phyloP scores from a whole-genome alignment of 306 rosid species.

The Fagus crenata region DNA sequence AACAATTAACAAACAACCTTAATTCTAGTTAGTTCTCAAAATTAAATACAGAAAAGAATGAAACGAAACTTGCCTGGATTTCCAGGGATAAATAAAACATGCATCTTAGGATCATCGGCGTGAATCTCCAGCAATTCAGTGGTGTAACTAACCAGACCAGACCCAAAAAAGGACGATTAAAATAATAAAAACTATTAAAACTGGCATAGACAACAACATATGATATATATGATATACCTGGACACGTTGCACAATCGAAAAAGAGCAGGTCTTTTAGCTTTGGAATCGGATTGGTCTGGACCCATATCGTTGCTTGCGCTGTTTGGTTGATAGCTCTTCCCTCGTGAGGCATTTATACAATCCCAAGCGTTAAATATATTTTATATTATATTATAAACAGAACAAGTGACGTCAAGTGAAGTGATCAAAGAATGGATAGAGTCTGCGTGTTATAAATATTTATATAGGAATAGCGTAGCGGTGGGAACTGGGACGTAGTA shows the following conservation, averaged over 20 bases:
- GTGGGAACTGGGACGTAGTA: too few species aligned
- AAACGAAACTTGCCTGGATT: conserved; percentile 67
- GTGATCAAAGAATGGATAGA: not conserved
- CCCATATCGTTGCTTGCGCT: conserved; percentile 45
- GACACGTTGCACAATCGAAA: not conserved
- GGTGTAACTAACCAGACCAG: conserved; percentile 42
- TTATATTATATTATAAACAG: not conserved
- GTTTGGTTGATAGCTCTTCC: conserved; percentile 34
- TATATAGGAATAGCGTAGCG: too few species aligned
- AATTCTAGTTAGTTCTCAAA: not conserved
- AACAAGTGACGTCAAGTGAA: too few species aligned
- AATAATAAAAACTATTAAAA: not conserved
- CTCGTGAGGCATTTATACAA: not conserved
- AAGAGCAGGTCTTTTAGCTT: conserved; percentile 45
- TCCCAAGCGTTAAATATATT: not conserved
- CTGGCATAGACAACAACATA: too few species aligned
- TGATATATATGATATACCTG: too few species aligned
- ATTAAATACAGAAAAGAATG: not conserved
- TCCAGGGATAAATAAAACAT: conserved; percentile 35
- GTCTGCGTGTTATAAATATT: too few species aligned
- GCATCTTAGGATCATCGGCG: conserved; percentile 67
- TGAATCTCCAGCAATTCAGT: conserved; percentile 78
- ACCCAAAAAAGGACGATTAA: not conserved
- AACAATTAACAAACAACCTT: not conserved
- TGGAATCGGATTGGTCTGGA: conserved; percentile 31